Conservation (phyloP, 345 rosid genomes). For the Rhodamnia rubescens region DNA sequence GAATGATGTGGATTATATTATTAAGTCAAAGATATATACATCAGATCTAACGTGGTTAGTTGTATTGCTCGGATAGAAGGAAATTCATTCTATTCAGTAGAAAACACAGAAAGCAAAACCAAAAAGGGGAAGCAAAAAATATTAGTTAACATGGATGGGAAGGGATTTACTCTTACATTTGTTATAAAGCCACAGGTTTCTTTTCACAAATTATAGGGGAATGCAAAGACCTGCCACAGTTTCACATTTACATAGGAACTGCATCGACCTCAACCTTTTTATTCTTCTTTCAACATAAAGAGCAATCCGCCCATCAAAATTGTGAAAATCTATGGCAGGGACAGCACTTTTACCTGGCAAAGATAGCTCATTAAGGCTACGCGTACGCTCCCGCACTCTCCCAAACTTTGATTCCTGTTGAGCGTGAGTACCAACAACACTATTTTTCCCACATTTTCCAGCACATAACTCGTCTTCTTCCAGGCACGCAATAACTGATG, state of each 20-base stretch:
- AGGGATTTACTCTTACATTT: neutral
- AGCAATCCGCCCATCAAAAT: neutral
- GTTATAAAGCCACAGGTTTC: neutral
- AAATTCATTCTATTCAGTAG: neutral
- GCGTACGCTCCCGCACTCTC: slow-evolving; percentile 17
- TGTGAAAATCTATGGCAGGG: neutral
- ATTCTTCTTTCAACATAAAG: neutral
- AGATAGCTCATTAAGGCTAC: slow-evolving; percentile 36
- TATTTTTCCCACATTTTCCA: neutral
- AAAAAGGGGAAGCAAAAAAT: neutral
- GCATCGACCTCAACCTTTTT: neutral
- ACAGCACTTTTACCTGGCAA: slow-evolving; percentile 19
- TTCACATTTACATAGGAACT: neutral
- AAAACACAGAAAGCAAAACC: neutral
- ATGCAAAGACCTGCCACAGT: neutral
- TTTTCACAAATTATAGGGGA: neutral
- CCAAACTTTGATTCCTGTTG: slow-evolving; percentile 13
- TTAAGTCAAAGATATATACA: neutral
- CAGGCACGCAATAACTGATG: neutral
- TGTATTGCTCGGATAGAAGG: neutral
- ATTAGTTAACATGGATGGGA: neutral
- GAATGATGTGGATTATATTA: neutral
- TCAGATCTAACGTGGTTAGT: neutral
- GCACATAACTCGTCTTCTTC: neutral
- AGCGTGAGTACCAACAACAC: neutral